Evolutionary conservation across 1,284 basidiomycete genomes (phyloP).

Genomic region (Pulveroboletus sp.): DNA sequence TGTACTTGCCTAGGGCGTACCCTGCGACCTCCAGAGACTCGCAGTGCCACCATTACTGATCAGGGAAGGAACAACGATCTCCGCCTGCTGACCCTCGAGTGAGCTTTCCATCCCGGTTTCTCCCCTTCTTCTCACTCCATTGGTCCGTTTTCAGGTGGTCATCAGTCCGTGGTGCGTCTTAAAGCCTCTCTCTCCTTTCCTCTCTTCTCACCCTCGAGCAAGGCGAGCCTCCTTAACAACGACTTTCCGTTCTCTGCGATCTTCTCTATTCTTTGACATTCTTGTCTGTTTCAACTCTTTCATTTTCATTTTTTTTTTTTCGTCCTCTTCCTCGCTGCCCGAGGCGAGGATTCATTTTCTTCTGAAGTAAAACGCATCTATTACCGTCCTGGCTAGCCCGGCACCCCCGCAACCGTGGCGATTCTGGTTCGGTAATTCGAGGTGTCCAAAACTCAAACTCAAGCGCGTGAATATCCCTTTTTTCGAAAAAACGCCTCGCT

Average conservation of each 20-base stretch:
- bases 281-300: neutral
- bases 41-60: conserved; percentile 63
- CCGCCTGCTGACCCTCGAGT: conserved; percentile 81
- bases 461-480: conserved; percentile 23
- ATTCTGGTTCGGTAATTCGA: conserved; percentile 66
- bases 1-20: conserved; percentile 22
- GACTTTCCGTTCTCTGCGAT: conserved; percentile 17
- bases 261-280: conserved; percentile 22
- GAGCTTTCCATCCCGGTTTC: conserved; percentile 38
- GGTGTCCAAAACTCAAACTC: conserved; percentile 35
- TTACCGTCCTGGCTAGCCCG: conserved; percentile 71
- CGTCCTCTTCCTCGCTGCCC: conserved; percentile 63
- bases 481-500: conserved; percentile 20
- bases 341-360: conserved; percentile 58
- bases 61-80: conserved; percentile 76
- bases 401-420: conserved; percentile 63
- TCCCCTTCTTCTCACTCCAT: conserved; percentile 13
- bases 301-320: conserved; percentile 17
- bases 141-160: conserved; percentile 61
- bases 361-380: conserved; percentile 51
- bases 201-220: conserved; percentile 25
- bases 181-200: conserved; percentile 10
- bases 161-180: conserved; percentile 66
- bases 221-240: conserved; percentile 82
- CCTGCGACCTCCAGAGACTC: conserved; percentile 42